phyloP scores from a whole-genome alignment of 768 basidiomycete species.

The Xerocomus potaroensis region DNA sequence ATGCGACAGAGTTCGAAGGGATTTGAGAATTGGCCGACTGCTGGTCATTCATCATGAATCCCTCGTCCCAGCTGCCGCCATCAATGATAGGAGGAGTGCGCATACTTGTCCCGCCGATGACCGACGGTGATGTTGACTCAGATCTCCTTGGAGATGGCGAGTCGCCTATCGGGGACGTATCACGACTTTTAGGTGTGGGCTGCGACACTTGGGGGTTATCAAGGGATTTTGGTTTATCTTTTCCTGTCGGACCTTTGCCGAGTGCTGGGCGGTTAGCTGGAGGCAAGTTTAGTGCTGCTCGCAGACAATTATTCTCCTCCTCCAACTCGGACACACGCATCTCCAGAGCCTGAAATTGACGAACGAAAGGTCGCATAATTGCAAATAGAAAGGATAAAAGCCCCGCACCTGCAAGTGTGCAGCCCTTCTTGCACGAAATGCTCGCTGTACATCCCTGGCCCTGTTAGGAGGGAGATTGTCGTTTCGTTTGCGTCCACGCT shows the following conservation, averaged over 20 bases:
- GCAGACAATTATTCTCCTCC: constrained; percentile 73
- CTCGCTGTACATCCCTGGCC: constrained; percentile 84
- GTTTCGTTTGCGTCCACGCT: constrained; percentile 79
- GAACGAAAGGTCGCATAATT: constrained; percentile 34
- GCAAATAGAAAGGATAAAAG: constrained; percentile 35
- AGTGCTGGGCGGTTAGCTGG: constrained; percentile 68
- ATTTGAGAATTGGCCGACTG: constrained; percentile 32
- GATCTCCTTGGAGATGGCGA: constrained; percentile 42
- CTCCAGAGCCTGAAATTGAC: constrained; percentile 63
- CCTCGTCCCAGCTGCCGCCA: constrained; percentile 51
- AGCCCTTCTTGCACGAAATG: constrained; percentile 84
- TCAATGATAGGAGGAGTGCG: constrained; percentile 47
- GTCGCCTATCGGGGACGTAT: constrained; percentile 62
- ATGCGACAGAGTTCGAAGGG: constrained; percentile 38
- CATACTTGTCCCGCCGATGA: constrained; percentile 26
- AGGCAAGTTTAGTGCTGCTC: constrained; percentile 67
- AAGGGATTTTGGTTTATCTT: constrained; percentile 67
- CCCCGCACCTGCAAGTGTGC: constrained; percentile 73
- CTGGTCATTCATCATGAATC: constrained; percentile 49
- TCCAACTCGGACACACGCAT: constrained; percentile 78
- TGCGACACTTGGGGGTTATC: constrained; percentile 33
- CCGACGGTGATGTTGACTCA: constrained; percentile 33
- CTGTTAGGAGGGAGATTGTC: constrained; percentile 61
- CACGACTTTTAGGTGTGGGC: constrained; percentile 49
- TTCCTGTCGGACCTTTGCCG: constrained; percentile 84